A percentile compares a stretch with the other conserved stretches of the same genome.
Conservation (phyloP, 306 rosid genomes). For the Elaeagnus macrophylla region DNA sequence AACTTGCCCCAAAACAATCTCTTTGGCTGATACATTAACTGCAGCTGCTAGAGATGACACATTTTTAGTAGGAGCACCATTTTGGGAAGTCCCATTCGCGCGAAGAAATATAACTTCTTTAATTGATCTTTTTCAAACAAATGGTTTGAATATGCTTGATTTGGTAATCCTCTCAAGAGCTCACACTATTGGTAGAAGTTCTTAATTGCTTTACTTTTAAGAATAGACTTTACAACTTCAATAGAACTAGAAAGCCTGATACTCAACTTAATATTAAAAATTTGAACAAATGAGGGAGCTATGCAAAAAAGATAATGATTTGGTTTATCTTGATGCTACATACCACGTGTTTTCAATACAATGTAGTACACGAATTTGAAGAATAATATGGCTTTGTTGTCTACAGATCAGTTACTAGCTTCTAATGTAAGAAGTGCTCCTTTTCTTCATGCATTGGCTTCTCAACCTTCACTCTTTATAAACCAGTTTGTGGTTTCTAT, state of each 20-base stretch:
- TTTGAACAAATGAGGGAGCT: slow-evolving; percentile 42
- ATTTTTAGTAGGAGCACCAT: slow-evolving; percentile 68
- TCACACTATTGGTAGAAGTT: slow-evolving; percentile 72
- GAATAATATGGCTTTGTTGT: slow-evolving; percentile 58
- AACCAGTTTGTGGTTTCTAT: slow-evolving; percentile 73
- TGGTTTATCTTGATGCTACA: slow-evolving; percentile 56
- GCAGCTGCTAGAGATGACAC: slow-evolving; percentile 87
- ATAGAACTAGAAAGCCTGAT: slow-evolving; percentile 51
- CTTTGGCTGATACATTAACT: slow-evolving; percentile 80
- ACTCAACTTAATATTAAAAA: slow-evolving; percentile 41
- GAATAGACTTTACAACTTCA: slow-evolving; percentile 49
- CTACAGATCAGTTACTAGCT: slow-evolving; percentile 62
- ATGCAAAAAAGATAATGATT: slow-evolving; percentile 30
- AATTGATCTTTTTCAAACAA: slow-evolving; percentile 28
- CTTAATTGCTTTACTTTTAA: slow-evolving; percentile 42
- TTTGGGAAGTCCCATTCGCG: slow-evolving; percentile 86
- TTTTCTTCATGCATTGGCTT: slow-evolving; percentile 52
- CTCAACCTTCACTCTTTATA: slow-evolving; percentile 49
- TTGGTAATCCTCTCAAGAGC: slow-evolving; percentile 77
- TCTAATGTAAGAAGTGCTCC: slow-evolving; percentile 62
- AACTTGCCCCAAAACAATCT: slow-evolving; percentile 62
- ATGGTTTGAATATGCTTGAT: slow-evolving; percentile 62
- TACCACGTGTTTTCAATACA: slow-evolving; percentile 62
- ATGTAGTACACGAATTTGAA: slow-evolving; percentile 48
- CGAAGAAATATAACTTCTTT: slow-evolving; percentile 54